A percentile compares a stretch with the other conserved stretches of the same genome.
phyloP scores from a whole-genome alignment of 805 yeast species.

The Barnettozyma sp. region DNA sequence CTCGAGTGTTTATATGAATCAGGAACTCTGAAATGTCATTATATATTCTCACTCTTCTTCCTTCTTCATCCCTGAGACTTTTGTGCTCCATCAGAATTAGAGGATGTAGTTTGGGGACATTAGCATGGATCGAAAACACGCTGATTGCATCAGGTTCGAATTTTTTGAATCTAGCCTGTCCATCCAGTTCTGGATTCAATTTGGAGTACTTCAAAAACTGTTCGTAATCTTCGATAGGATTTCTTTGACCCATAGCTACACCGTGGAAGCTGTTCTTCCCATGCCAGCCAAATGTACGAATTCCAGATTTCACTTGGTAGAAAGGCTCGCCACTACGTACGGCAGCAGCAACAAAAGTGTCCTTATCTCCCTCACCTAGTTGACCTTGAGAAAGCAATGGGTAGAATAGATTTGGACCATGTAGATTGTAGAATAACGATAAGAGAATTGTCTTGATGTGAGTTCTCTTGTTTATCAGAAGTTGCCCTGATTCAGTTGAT shows the following conservation, averaged over 20 bases:
- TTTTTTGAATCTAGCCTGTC: not conserved
- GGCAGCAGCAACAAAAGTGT: constrained; percentile 1
- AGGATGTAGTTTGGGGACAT: constrained; percentile 1
- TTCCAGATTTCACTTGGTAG: constrained; percentile 1
- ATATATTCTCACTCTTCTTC: constrained; percentile 1
- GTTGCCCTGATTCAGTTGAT: constrained; percentile 1
- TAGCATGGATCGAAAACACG: constrained; percentile 1
- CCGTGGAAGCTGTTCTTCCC: not conserved
- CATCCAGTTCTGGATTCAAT: not conserved
- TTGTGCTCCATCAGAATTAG: not conserved
- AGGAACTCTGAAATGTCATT: not conserved
- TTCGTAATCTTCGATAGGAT: not conserved
- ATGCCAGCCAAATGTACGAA: constrained; percentile 1
- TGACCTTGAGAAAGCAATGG: constrained; percentile 1
- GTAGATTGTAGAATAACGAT: constrained; percentile 1
- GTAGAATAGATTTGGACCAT: constrained; percentile 1
- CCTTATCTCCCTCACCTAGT: constrained; percentile 3
- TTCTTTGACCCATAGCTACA: constrained; percentile 1
- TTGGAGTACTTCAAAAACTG: not conserved
- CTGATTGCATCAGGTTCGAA: not conserved
- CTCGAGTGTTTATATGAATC: not conserved
- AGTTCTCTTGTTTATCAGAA: not conserved
- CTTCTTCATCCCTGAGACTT: not conserved
- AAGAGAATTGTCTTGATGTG: constrained; percentile 1
- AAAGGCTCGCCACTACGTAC: constrained; percentile 3